Evolutionary conservation across 225 moss, liverwort and hornwort species (phyloP), one percentile per base, ranked within the genome.

Genomic region (Sphagnum contortum): DNA sequence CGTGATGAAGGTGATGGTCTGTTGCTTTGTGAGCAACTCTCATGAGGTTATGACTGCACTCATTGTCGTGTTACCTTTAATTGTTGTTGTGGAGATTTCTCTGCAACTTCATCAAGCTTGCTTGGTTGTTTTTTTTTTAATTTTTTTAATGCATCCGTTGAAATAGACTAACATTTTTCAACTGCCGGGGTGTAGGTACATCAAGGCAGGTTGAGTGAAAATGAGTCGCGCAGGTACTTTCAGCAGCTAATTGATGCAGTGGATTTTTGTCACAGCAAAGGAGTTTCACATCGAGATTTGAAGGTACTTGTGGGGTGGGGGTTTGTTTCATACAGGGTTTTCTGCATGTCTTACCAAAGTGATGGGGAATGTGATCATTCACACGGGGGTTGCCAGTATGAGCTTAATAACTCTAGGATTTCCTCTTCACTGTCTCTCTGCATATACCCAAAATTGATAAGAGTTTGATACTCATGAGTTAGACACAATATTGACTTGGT

Each of bases 191-290:
- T 73, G 64, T 78, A 96, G 96, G 96, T 98, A 73, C 98, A 89
- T 67, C 89, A 91, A 77, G 93, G 98, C 69, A 86, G 81, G 74
- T 84, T 98, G n/a, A 86, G 80, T 67, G 98, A 98, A 75, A 74
- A 61, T 12, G 89, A 91, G 66, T 88, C 98, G 65, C 91, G 93
- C 52, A 87, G 74, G 61, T 98, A 88, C 71, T 98, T 98, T 59
- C 98, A 98, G 76, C 98, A 98, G 76, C 81, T 98, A 69, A 88
- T 98, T 68, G 98, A 98, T 80, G 98, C 87, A 64, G 93, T 98
- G 11, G 78, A 88, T 71, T 93, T 81, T 77, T 93, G 98, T 68
- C 98, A 98, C 69, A 98, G 91, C 80, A 93, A 93, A 78, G 98
- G 98, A 53, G 98, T 98, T 49, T 98, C 87, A 60, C 98, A 98